Percentiles rank a stretch among this genome's conserved stretches.
Evolutionary conservation across 371 early-diverging fungal genomes (phyloP).

Genomic region (Zancudomyces culisetae): DNA sequence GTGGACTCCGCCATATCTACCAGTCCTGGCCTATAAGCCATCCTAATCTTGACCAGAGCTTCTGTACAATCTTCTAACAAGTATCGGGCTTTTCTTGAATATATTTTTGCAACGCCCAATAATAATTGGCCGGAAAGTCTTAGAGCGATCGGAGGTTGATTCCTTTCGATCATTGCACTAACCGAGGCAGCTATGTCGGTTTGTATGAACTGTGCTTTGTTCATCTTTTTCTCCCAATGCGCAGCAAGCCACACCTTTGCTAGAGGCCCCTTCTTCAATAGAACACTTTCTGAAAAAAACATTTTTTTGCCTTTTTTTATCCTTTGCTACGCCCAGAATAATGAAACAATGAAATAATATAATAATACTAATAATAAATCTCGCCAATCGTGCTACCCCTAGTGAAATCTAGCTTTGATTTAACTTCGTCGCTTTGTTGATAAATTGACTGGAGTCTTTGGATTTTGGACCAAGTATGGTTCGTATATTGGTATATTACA

Average conservation of each 20-base stretch:
- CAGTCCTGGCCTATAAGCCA: slow-evolving; percentile 71
- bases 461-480: no score
- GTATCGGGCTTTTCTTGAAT: slow-evolving; percentile 89
- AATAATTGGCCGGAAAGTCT: slow-evolving; percentile 92
- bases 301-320: no score
- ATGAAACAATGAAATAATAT: no score
- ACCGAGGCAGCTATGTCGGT: slow-evolving; percentile 73
- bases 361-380: no score
- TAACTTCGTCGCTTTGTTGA: no score
- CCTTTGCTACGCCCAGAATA: no score
- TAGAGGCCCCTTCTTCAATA: slow-evolving; percentile 75
- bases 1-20: slow-evolving; percentile 71
- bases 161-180: slow-evolving; percentile 58
- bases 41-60: slow-evolving; percentile 80
- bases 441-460: no score
- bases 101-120: slow-evolving; percentile 89
- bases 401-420: no score
- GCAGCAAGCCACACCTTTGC: slow-evolving; percentile 97
- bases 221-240: slow-evolving; percentile 90
- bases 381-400: no score
- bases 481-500: no score
- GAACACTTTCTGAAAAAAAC: slow-evolving; percentile 60
- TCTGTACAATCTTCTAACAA: slow-evolving; percentile 95
- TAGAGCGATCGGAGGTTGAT: slow-evolving; percentile 70
- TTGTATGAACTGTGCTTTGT: slow-evolving; percentile 80